These are phyloP conservation scores for Pestalotiopsis sp. DNA, from an alignment of 2,329 filamentous ascomycete genomes.

Conservation along the genomic window DNA sequence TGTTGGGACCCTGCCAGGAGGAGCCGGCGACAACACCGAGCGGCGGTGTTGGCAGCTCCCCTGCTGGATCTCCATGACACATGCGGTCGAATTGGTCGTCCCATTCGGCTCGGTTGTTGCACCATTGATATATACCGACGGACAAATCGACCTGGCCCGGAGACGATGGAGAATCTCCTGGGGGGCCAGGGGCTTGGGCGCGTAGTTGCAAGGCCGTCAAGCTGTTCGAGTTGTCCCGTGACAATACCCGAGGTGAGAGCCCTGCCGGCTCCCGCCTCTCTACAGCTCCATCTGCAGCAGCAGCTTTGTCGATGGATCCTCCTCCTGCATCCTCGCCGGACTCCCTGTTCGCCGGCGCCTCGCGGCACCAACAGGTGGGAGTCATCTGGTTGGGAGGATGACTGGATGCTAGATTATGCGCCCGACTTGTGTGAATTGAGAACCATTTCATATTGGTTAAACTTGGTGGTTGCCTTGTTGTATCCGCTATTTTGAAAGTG, in stretches of 20 bases:
- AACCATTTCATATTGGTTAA: too few species aligned
- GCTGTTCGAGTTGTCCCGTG: slow-evolving; percentile 2
- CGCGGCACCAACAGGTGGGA: not conserved
- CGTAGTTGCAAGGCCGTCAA: not conserved
- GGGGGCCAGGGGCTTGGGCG: not conserved
- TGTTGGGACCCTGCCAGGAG: slow-evolving; percentile 2
- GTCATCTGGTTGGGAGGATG: not conserved
- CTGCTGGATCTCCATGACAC: not conserved
- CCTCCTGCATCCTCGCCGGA: not conserved
- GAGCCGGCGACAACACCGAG: not conserved
- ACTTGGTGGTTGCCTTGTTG: too few species aligned
- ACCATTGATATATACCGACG: not conserved
- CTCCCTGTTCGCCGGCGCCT: not conserved
- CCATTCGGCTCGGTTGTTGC: not conserved
- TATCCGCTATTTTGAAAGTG: not conserved
- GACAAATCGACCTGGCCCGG: slow-evolving; percentile 4
- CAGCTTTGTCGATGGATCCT: not conserved
- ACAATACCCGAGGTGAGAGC: slow-evolving; percentile 4
- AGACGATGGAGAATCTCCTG: not conserved
- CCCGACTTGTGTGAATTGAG: not conserved
- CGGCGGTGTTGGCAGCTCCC: too few species aligned
- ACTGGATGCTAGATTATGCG: not conserved
- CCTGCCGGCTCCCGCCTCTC: not conserved
- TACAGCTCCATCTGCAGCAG: not conserved
- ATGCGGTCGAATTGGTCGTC: not conserved